Evolutionary conservation across 495 filamentous ascomycete species (phyloP), one percentile per base, ranked within the genome.

Genomic region (Penicillium pancosmium): DNA sequence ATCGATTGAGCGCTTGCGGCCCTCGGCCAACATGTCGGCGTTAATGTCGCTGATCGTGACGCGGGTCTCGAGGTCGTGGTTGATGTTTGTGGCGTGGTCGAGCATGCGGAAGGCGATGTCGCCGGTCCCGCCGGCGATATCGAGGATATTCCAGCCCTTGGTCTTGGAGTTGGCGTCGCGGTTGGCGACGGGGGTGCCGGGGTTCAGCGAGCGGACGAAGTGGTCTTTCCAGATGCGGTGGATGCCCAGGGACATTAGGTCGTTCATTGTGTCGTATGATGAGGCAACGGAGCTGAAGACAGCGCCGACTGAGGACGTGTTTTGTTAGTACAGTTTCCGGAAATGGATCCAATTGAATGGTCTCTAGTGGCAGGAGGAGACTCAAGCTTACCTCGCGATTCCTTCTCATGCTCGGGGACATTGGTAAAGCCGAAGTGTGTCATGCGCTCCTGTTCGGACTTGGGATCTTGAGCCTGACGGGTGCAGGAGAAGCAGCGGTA

Each of bases 191-290:
- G 80, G 81, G 50, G 85, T 84, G 61, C 94, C 94, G 2, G 95
- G 94, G 77, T 97, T 91, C 12, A 98, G 82, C 21, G 88, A 88
- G 55, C 92, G 87, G 41, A 98, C 94, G 74, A 98, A 98, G 77
- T 96, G 85, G 75, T 97, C 94, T 83, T 98, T 98, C 94, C 94
- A 98, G 50, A 98, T 79, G 15, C 94, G 90, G 75, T 98, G 94
- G 77, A 96, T 92, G 36, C 92, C 92, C 25, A 98, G 86, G 43
- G 93, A 97, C 94, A 98, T 98, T 51, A 97, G 84, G 73, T 98
- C 94, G 82, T 98, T 98, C 94, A 98, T 98, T 62, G 86, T 86
- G 72, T 97, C 93, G 80, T 94, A 90, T 27, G 87, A 91, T 50
- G 91, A 84, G 63, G 94, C 93, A 50, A 98, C 93, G 69, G 91